Base-by-base conservation (phyloP, 2,329 filamentous ascomycete genomes). In the Didymella exigua region DNA sequence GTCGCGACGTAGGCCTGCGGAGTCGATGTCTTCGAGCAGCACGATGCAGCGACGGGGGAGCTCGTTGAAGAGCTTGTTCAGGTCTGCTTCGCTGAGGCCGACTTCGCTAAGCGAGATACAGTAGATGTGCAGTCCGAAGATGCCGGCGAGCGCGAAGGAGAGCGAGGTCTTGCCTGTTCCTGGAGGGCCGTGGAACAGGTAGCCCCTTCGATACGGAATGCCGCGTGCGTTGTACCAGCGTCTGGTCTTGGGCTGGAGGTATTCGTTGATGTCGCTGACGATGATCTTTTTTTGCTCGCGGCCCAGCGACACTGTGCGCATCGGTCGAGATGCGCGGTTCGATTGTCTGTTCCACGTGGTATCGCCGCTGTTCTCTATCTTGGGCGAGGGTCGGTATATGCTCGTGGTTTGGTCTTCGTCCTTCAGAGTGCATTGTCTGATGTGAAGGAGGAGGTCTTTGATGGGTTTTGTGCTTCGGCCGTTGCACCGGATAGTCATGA, bases 221-320 rank as follows among this genome's bases (percentile, higher is more conserved):
- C 91, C 91, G 6, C 91, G 83, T 62, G 90, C 89, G 0, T 87
- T 82, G 70, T 96, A 96, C 90, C 91, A 96, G n/a, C 86, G 81
- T 1, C 86, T 84, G 0, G 86, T 90, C 0, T 81, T 77, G 0
- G 89, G 89, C 49, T 91, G 85, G 0, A 95, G 79, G 60, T 91
- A 93, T 63, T 92, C 89, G 61, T 90, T 89, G 66, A 93, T 87
- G 64, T 95, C 90, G 23, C 78, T 77, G 9, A 93, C 75, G 3
- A 93, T 80, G 27, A 81, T 79, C 1, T 81, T 77, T 73, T 93
- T 93, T 66, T 90, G 83, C 40, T 80, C 72, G 8, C 81, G 77
- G 59, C 91, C 88, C 4, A 95, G 80, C 2, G 92, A 86, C 1
- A 96, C 89, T 0, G 90, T 93, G 44, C 82, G 81, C 79, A 93